These are phyloP conservation scores for Calendula officinalis DNA, from an alignment of 129 eudicot genomes.

Conservation along the genomic window DNA sequence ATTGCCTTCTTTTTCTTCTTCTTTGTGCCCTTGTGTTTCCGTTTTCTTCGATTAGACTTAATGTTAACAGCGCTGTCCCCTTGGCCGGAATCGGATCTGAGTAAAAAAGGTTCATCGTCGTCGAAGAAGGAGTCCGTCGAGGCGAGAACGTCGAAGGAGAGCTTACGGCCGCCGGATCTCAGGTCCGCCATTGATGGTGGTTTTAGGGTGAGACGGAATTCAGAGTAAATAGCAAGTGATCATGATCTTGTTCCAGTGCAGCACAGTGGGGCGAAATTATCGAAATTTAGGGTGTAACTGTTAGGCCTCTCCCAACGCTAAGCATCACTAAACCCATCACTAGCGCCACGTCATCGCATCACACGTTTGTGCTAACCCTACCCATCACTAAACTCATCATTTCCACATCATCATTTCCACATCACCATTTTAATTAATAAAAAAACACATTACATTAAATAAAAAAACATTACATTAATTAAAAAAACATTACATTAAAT, in stretches of 20 bases:
- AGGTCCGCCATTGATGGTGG: slow-evolving; percentile 17
- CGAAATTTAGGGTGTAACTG: neutral
- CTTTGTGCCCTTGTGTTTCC: slow-evolving; percentile 37
- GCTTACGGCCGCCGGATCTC: slow-evolving; percentile 52
- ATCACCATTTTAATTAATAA: too few relatives aligned
- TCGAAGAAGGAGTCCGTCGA: slow-evolving; percentile 35
- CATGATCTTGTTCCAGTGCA: neutral
- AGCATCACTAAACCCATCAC: too few relatives aligned
- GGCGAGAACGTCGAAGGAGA: slow-evolving; percentile 58
- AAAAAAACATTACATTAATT: too few relatives aligned
- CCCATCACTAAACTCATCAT: too few relatives aligned
- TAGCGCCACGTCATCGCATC: too few relatives aligned
- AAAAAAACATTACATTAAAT: too few relatives aligned
- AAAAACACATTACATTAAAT: too few relatives aligned
- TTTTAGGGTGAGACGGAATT: slow-evolving; percentile 7
- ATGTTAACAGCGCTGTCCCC: slow-evolving; percentile 7
- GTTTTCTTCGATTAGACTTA: slow-evolving; percentile 34
- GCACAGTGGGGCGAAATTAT: slow-evolving; percentile 12
- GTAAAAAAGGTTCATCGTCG: slow-evolving; percentile 21
- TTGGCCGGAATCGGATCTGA: slow-evolving; percentile 50
- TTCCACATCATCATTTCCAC: too few relatives aligned
- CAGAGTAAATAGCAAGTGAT: slow-evolving; percentile 10
- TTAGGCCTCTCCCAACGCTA: too few relatives aligned
- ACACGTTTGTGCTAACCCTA: too few relatives aligned
- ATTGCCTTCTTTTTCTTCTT: slow-evolving; percentile 38